A percentile compares a stretch with the other conserved stretches of the same genome.
phyloP scores from a whole-genome alignment of 257 asterid species.

The Euphrasia confusa region DNA sequence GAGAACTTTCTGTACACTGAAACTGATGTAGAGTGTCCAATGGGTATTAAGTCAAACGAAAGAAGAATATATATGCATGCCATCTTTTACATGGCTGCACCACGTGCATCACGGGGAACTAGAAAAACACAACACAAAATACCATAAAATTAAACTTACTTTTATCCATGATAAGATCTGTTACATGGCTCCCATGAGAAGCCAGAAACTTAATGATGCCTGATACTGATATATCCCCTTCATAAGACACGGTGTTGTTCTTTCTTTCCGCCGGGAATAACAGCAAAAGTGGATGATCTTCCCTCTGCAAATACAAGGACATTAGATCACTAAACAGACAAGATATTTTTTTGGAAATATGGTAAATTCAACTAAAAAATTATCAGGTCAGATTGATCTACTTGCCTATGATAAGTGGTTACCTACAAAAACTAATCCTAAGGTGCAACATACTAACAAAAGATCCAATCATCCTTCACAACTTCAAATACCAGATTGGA shows the following conservation, averaged over 20 bases:
- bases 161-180: conserved; percentile 45
- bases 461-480: too few species aligned
- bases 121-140: conserved; percentile 1
- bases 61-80: conserved; percentile 5
- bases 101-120: conserved; percentile 9
- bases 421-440: neutral
- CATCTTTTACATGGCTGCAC: conserved; percentile 14
- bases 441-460: too few species aligned
- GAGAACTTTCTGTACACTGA: conserved; percentile 4
- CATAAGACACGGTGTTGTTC: conserved; percentile 46
- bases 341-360: conserved; percentile 14
- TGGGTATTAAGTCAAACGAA: conserved; percentile 14
- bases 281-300: conserved; percentile 72
- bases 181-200: conserved; percentile 56
- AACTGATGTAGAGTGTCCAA: conserved; percentile 15
- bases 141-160: conserved; percentile 39
- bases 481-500: too few species aligned
- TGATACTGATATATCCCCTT: conserved; percentile 69
- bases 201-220: conserved; percentile 65
- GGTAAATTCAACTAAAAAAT: conserved; percentile 7
- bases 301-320: conserved; percentile 58
- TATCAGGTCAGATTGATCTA: conserved; percentile 7
- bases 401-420: neutral
- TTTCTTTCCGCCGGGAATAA: conserved; percentile 73
- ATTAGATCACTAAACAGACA: conserved; percentile 18